A percentile compares a stretch with the other conserved stretches of the same genome.
These are phyloP conservation scores for Kurtzmaniella fragi DNA, from an alignment of 805 yeast genomes.

Conservation along the genomic window DNA sequence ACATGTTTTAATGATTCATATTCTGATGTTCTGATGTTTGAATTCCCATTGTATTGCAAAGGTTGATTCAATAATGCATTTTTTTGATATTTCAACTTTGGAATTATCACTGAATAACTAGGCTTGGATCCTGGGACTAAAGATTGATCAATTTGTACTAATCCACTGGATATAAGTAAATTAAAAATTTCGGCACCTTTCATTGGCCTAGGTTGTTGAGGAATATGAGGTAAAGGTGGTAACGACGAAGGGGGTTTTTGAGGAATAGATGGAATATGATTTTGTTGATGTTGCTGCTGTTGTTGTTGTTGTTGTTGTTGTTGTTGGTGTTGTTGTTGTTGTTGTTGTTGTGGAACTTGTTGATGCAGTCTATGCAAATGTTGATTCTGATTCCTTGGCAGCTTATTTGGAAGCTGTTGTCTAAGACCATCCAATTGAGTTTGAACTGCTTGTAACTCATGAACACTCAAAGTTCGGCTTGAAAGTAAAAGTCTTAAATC, in stretches of 20 bases:
- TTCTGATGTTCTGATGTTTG: constrained; percentile 20
- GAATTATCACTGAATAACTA: constrained; percentile 24
- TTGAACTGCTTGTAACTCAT: constrained; percentile 34
- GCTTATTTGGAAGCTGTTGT: constrained; percentile 19
- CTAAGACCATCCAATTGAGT: constrained; percentile 32
- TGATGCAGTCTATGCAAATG: background rate
- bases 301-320: constrained; percentile 3
- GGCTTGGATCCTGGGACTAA: constrained; percentile 36
- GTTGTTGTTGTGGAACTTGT: background rate
- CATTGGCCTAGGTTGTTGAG: constrained; percentile 16
- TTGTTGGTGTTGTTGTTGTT: constrained; percentile 4
- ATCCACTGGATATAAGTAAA: constrained; percentile 30
- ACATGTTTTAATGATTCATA: constrained; percentile 29
- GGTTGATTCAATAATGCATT: constrained; percentile 2
- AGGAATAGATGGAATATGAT: constrained; percentile 9
- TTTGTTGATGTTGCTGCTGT: background rate
- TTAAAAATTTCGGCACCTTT: constrained; percentile 19
- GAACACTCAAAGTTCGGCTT: constrained; percentile 27
- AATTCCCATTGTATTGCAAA: constrained; percentile 1
- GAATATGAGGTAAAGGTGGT: constrained; percentile 5
- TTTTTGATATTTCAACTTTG: constrained; percentile 23
- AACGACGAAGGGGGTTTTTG: constrained; percentile 10
- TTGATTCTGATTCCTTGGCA: no score
- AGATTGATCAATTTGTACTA: constrained; percentile 36
- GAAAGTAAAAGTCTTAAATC: constrained; percentile 39